Base-by-base conservation (phyloP, 805 yeast species). In the Candida tammaniensis region DNA sequence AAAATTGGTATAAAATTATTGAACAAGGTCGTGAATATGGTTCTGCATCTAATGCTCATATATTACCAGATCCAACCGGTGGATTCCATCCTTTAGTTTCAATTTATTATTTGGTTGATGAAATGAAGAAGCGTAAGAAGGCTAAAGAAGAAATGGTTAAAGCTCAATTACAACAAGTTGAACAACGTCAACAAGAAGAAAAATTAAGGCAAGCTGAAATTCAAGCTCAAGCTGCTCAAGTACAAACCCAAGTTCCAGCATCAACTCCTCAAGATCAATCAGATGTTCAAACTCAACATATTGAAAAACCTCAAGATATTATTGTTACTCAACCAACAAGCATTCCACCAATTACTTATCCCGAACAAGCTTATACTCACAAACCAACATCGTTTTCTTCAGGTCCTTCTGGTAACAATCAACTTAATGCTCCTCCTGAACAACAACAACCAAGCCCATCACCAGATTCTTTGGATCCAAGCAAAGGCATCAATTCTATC, bases 41-140 rank as follows among this genome's bases (percentile, higher is more conserved):
- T 1, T 43, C 61, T 15, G 67, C 66, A 14, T 52, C 61, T 3
- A 58, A 55, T 33, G 43, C 57, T 20, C 59, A 57, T 33, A 54
- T 56, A 12, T 50, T 70, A 13, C 73, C 78, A 2, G 93, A 87
- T 57, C 97, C 98, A 11, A 85, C 95, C 1, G 70, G 74, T 35
- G 91, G 89, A 1, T 89, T 75, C 57, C 95, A 89, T 59, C 98
- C 98, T 0, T 68, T 89, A 43, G 63, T 91, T 9, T 86, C 96
- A 5, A 82, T 91, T 24, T 93, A 93, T 55, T 82, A 77, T 52
- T 70, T 93, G 44, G 95, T 88, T 12, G 81, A 78, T 34, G 98
- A 93, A 61, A 85, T 86, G 82, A 54, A 72, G 43, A 78, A 74
- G 51, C 74, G 96, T 36, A 82, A 80, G 60, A 65, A 61, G 45